phyloP scores from a whole-genome alignment of 75 land plant genomes.

The Selaginella moellendorffii region DNA sequence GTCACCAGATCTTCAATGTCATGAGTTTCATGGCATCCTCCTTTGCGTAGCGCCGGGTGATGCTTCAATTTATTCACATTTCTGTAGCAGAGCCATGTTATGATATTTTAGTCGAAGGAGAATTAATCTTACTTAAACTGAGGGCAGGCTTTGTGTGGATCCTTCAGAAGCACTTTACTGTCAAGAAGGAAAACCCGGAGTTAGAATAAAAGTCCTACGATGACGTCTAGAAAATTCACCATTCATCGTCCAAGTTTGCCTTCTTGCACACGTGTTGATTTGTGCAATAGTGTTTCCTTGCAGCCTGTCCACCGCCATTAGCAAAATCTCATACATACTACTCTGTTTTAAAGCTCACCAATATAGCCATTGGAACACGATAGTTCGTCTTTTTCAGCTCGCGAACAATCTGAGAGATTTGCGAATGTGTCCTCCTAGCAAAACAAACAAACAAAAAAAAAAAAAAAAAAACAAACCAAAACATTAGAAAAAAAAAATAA shows the following conservation, averaged over 20 bases:
- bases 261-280: constrained; percentile 38
- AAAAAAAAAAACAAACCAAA: not conserved
- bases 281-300: constrained; percentile 85
- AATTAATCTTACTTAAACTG: constrained; percentile 53
- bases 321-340: not conserved
- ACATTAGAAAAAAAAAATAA: no score
- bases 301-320: constrained; percentile 37
- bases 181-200: constrained; percentile 11
- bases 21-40: constrained; percentile 77
- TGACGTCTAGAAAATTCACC: constrained; percentile 30
- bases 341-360: constrained; percentile 35
- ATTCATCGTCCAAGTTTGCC: constrained; percentile 80
- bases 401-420: constrained; percentile 72
- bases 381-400: constrained; percentile 78
- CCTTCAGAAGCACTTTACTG: constrained; percentile 70
- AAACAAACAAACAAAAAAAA: not conserved
- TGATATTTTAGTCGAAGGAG: not conserved
- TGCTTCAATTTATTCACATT: constrained; percentile 59
- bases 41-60: constrained; percentile 68
- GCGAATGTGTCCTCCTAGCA: constrained; percentile 87
- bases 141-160: constrained; percentile 29
- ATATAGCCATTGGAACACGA: constrained; percentile 78
- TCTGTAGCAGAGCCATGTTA: constrained; percentile 23
- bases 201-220: no score
- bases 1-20: constrained; percentile 95